Percentiles rank a stretch among this genome's conserved stretches.
Conservation (phyloP, 441 rosid species). For the Dalechampia spathulata region DNA sequence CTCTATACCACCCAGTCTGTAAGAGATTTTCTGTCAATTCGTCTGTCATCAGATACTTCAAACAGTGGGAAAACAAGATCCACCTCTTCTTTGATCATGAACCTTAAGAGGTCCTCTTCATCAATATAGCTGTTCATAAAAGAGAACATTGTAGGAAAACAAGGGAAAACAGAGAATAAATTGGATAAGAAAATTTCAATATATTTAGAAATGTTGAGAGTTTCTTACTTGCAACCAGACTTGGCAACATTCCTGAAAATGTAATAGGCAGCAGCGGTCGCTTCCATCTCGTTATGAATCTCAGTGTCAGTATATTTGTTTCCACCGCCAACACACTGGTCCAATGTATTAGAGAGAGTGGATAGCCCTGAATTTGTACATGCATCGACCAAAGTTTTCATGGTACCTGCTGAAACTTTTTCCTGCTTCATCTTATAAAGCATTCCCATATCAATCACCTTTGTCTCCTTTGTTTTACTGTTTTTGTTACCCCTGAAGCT, state of each 20-base stretch:
- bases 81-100: slow-evolving; percentile 83
- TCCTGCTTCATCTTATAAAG: slow-evolving; percentile 69
- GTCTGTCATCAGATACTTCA: slow-evolving; percentile 47
- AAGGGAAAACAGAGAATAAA: neutral
- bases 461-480: slow-evolving; percentile 38
- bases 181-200: neutral
- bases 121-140: slow-evolving; percentile 47
- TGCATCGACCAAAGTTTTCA: slow-evolving; percentile 79
- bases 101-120: slow-evolving; percentile 57
- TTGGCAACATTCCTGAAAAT: slow-evolving; percentile 54
- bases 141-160: neutral
- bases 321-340: slow-evolving; percentile 30
- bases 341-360: slow-evolving; percentile 59
- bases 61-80: slow-evolving; percentile 57
- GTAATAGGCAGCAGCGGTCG: slow-evolving; percentile 57
- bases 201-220: neutral
- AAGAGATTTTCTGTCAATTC: slow-evolving; percentile 45
- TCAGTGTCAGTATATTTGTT: slow-evolving; percentile 45
- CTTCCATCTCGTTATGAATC: slow-evolving; percentile 78
- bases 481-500: slow-evolving; percentile 44
- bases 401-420: slow-evolving; percentile 82
- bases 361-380: slow-evolving; percentile 59
- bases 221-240: slow-evolving; percentile 38
- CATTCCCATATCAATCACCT: slow-evolving; percentile 69
- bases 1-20: slow-evolving; percentile 73